Percentiles rank a stretch among this genome's conserved stretches.
These are phyloP conservation scores for Trametes elegans DNA, from an alignment of 768 basidiomycete genomes.

Conservation along the genomic window DNA sequence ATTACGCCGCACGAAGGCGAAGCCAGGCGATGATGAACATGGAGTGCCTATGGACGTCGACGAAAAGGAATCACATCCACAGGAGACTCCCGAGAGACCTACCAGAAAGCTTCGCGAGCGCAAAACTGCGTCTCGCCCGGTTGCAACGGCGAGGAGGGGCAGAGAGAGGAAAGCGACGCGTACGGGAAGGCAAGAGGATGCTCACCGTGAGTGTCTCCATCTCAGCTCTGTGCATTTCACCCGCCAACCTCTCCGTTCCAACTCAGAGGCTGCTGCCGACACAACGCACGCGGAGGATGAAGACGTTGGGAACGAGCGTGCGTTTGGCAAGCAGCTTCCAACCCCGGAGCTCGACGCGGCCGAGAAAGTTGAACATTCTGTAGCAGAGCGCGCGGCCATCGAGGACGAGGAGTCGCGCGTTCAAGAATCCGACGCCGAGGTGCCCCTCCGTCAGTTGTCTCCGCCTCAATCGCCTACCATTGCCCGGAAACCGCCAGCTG, in stretches of 20 bases:
- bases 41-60: neutral
- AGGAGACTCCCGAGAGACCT: neutral
- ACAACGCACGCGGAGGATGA: neutral
- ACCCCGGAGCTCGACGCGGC: too few relatives aligned
- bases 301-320: neutral
- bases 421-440: neutral
- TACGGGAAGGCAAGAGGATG: neutral
- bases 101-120: neutral
- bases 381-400: too few relatives aligned
- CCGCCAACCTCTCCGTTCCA: neutral
- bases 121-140: neutral
- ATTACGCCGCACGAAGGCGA: conserved; percentile 1
- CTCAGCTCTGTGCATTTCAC: neutral
- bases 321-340: too few relatives aligned
- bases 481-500: neutral
- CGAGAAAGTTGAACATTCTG: too few relatives aligned
- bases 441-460: neutral
- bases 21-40: neutral
- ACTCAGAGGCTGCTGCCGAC: neutral
- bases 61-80: neutral
- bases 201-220: neutral
- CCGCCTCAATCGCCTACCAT: conserved; percentile 1
- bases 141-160: neutral
- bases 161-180: neutral
- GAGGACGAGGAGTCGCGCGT: too few relatives aligned